Evolutionary conservation across 73 alveolate species (phyloP), one percentile per base, ranked within the genome.

Genomic region (Blepharisma japonicum): DNA sequence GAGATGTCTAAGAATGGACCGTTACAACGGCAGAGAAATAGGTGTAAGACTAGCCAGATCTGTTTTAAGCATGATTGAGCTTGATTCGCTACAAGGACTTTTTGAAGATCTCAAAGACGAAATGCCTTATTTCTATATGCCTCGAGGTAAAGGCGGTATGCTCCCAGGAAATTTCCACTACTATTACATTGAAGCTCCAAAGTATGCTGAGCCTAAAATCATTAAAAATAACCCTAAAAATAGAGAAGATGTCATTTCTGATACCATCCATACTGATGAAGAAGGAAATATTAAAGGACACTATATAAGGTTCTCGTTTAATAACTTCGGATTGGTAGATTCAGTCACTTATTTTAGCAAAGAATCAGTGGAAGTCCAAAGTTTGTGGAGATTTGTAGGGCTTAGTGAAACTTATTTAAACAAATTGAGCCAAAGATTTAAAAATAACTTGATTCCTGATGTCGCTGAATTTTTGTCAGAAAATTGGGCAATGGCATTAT

Each of bases 401-500:
- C 88, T 96, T 46, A 97, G 96, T 71, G 99, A 94, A 79, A 96
- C 95, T 82, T 96, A 95, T 85, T 89, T 96, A 55, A 95, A 96
- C 86, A 78, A 81, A 77, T 91, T 96, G 77, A 92, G 96, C 56
- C 84, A 89, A 46, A 90, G 99, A 84, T 90, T 83, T 71, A 97
- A 94, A 77, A 86, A 82, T 11, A 94, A 94, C 50, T 86, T 95
- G 77, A 92, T 96, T 55, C 94, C 93, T 7, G 94, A 96, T 86
- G 98, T 96, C 7, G 97, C 98, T 55, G 98, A 92, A 82, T 96
- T 96, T 91, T 80, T 96, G 51, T 71, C 93, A 11, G 99, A 96
- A 84, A 96, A 96, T 90, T 96, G 99, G 99, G 99, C 99, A 5
- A 88, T 96, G 25, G 99, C 98, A 6, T 90, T 96, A 56, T 96